Evolutionary conservation across 139 green algal species (phyloP).

Genomic region (Tetradesmus obliquus): DNA sequence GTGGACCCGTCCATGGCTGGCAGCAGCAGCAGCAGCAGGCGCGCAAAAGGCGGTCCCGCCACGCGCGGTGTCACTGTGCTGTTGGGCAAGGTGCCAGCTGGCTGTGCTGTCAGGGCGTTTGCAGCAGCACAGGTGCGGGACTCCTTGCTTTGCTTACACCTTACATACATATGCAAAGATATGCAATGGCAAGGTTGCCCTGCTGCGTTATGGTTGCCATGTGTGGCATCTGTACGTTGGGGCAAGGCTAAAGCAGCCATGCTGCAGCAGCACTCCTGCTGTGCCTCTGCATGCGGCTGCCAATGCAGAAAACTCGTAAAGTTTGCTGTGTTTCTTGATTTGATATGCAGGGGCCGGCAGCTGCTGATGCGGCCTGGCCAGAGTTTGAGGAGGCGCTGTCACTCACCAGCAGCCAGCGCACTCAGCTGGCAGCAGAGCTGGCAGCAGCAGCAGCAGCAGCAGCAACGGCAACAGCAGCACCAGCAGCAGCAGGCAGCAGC

Average conservation of each 20-base stretch:
- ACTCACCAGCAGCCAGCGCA: conserved; percentile 1
- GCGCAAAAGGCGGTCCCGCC: not conserved
- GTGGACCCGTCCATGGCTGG: not conserved
- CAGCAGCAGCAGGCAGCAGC: not conserved
- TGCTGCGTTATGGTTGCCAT: no score
- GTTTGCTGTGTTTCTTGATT: no score
- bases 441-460: not conserved
- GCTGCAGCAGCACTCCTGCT: no score
- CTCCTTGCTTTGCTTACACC: not conserved
- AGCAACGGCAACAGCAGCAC: not conserved
- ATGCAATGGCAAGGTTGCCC: no score
- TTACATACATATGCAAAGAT: no score
- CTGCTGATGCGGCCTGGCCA: not conserved
- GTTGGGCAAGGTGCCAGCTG: not conserved
- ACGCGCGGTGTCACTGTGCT: conserved; percentile 3
- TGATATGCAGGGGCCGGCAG: not conserved
- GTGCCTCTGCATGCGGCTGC: no score
- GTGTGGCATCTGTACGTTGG: no score
- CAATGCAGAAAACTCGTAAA: no score
- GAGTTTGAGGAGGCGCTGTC: not conserved
- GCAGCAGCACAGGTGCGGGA: not conserved
- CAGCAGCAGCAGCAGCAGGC: not conserved
- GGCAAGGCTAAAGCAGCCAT: no score
- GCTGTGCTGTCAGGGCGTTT: not conserved
- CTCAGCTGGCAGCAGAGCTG: not conserved